Evolutionary conservation across 1,139 yeast genomes (phyloP).

Genomic region (Candida buenavistaensis): DNA sequence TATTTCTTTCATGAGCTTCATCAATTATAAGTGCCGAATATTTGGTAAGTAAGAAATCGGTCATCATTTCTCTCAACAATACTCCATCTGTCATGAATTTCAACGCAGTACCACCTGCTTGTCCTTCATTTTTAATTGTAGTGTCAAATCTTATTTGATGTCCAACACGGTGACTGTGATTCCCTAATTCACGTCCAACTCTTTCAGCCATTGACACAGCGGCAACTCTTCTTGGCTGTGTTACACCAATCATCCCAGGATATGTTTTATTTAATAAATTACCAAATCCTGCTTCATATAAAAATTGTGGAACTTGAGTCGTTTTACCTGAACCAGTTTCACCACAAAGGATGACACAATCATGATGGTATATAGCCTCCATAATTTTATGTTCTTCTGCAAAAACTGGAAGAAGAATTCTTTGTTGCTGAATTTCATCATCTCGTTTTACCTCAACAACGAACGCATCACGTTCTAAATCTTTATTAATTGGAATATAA

Average conservation of each 20-base stretch:
- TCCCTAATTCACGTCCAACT: constrained; percentile 80
- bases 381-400: constrained; percentile 90
- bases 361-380: constrained; percentile 95
- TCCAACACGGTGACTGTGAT: constrained; percentile 75
- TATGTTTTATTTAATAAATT: constrained; percentile 53
- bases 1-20: constrained; percentile 97
- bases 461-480: constrained; percentile 59
- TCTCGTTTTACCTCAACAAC: constrained; percentile 68
- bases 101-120: constrained; percentile 60
- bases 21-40: constrained; percentile 89
- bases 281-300: constrained; percentile 90
- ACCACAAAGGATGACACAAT: constrained; percentile 90
- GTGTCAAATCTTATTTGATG: constrained; percentile 92
- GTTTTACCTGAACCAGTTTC: constrained; percentile 87
- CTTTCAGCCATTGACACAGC: constrained; percentile 97
- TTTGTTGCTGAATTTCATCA: constrained; percentile 60
- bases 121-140: constrained; percentile 55
- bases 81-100: constrained; percentile 99
- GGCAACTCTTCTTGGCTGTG: constrained; percentile 98
- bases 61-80: constrained; percentile 85
- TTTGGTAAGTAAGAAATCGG: constrained; percentile 74
- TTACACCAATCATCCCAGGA: constrained; percentile 93
- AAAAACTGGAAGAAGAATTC: constrained; percentile 82
- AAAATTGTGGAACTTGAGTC: constrained; percentile 74
- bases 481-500: constrained; percentile 54